Evolutionary conservation across 2,329 filamentous ascomycete species (phyloP), one percentile per base, ranked within the genome.

Genomic region (Macrophomina pseudophaseolina): DNA sequence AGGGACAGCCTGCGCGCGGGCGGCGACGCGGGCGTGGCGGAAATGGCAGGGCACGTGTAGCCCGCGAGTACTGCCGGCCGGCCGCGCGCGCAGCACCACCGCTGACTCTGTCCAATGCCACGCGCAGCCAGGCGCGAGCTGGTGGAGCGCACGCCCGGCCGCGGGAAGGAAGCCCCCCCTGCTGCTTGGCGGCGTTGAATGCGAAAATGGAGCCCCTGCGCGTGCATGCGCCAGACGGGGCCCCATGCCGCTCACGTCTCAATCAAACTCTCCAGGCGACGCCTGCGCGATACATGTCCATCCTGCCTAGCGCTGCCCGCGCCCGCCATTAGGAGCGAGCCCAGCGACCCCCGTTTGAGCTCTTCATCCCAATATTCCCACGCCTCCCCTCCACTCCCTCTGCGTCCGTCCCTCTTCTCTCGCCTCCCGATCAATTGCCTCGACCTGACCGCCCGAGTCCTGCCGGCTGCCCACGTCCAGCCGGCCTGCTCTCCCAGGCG

Each of bases 301-400:
- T 44, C 60, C n/a, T 32, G 35, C 46, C 60, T 64, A 64, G 63
- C 51, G 40, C 38, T 56, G 51, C 63, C 38, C 40, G 51, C 63
- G 51, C 51, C 63, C 35, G 51, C 63, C 40, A 54, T 48, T 56
- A 65, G 63, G 63, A 65, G 63, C 63, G 33, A 40, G 63, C 51
- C 63, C 51, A 65, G 63, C 63, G 18, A 65, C 51, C 63, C 63
- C 63, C 63, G 63, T 65, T 35, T 40, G 51, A 35, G 52, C 58
- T 62, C 58, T 49, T 48, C 42, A 48, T 44, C 58, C 44, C 58
- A 49, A 62, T 62, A 62, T 62, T 62, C 58, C 63, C 63, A 65
- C 42, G 63, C 51, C 63, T 65, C 63, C 63, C 51, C 63, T 65
- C 63, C 62, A 14, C 63, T 42, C 40, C 62, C 49, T 65, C 63